These are phyloP conservation scores for Penicillium coprophilum DNA, from an alignment of 495 filamentous ascomycete genomes.

Conservation along the genomic window DNA sequence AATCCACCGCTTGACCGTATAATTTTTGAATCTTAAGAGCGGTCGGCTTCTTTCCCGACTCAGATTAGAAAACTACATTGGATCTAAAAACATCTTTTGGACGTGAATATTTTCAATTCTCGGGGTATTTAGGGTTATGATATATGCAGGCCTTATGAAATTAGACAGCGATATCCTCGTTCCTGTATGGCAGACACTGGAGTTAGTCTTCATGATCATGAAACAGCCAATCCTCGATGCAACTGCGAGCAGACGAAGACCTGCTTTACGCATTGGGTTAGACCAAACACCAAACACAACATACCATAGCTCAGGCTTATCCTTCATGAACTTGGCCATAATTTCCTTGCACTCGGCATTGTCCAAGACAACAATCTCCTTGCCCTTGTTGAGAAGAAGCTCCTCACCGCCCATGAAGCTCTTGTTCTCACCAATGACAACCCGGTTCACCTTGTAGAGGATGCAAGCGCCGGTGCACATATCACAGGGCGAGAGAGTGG, in stretches of 20 bases:
- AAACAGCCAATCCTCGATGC: conserved; percentile 3
- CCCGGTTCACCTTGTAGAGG: conserved; percentile 74
- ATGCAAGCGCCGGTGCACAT: conserved; percentile 87
- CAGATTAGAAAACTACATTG: neutral
- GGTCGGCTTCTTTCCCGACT: conserved; percentile 16
- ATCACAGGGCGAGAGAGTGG: conserved; percentile 82
- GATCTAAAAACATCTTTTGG: neutral
- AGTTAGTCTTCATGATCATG: conserved; percentile 19
- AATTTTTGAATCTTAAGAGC: conserved; percentile 7
- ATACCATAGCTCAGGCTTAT: conserved; percentile 76
- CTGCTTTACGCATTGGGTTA: neutral
- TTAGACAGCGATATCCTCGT: conserved; percentile 73
- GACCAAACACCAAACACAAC: conserved; percentile 25
- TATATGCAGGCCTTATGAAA: conserved; percentile 39
- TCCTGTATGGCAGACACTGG: conserved; percentile 48
- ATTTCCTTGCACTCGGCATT: conserved; percentile 66
- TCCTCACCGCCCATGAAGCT: conserved; percentile 78
- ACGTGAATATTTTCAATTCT: neutral
- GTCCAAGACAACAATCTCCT: conserved; percentile 73
- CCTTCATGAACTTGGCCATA: conserved; percentile 74
- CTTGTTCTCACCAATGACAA: conserved; percentile 83
- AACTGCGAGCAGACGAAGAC: conserved; percentile 6
- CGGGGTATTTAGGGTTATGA: conserved; percentile 8
- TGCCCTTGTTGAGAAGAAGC: conserved; percentile 65
- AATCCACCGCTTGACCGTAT: conserved; percentile 63